Evolutionary conservation across 768 basidiomycete genomes (phyloP).

Genomic region (Mrakia blollopis): DNA sequence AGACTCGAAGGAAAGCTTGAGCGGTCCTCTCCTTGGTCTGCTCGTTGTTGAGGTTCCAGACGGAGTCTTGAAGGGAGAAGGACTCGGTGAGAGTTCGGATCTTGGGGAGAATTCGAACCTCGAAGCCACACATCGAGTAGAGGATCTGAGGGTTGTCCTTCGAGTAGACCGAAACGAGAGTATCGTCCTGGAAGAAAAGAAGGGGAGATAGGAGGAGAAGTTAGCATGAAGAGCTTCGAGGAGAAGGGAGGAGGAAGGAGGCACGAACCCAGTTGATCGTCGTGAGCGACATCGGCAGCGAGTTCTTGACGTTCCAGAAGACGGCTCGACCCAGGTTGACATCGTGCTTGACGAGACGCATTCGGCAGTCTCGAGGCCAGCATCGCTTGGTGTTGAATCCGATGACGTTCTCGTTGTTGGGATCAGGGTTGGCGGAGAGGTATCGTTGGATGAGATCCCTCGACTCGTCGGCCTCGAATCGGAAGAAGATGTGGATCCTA

Average conservation of each 20-base stretch:
- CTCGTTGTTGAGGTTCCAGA: constrained; percentile 80
- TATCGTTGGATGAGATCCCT: constrained; percentile 97
- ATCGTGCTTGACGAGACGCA: constrained; percentile 98
- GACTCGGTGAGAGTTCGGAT: constrained; percentile 89
- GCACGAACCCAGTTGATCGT: constrained; percentile 82
- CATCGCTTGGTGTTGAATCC: constrained; percentile 99
- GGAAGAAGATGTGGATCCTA: constrained; percentile 88
- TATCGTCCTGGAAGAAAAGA: constrained; percentile 27
- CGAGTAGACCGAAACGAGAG: constrained; percentile 90
- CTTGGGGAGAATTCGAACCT: constrained; percentile 94
- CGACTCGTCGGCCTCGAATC: constrained; percentile 95
- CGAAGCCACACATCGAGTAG: constrained; percentile 99
- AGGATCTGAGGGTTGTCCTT: constrained; percentile 95
- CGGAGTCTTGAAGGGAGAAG: constrained; percentile 74
- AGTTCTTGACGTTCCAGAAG: constrained; percentile 99
- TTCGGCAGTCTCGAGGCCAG: constrained; percentile 98
- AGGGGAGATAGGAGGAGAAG: too few species aligned
- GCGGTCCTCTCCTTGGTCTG: constrained; percentile 96
- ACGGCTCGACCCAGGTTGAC: constrained; percentile 97
- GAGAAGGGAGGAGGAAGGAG: neutral
- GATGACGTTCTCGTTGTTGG: constrained; percentile 96
- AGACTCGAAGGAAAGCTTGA: constrained; percentile 95
- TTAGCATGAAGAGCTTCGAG: neutral
- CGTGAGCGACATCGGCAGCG: constrained; percentile 86
- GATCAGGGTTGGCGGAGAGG: constrained; percentile 93